Percentiles rank a stretch among this genome's conserved stretches.
Conservation (phyloP, 345 rosid species). For the Eucalyptus microcorys region DNA sequence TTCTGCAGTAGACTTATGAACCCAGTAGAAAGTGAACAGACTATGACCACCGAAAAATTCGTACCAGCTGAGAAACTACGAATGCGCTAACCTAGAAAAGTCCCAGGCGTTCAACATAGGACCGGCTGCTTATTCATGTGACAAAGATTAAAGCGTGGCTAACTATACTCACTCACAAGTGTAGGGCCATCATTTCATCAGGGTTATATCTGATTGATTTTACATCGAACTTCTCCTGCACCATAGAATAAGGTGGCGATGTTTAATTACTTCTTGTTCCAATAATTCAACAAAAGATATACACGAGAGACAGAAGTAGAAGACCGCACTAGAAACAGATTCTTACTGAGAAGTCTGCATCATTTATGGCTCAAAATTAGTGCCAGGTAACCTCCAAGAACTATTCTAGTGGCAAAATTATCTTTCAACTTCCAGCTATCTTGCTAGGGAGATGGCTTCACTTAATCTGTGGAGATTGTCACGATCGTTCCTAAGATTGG, state of each 20-base stretch:
- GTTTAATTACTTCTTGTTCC: background rate
- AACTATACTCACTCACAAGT: constrained; percentile 74
- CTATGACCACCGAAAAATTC: background rate
- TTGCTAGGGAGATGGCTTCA: constrained; percentile 79
- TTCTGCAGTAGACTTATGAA: background rate
- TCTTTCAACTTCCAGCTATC: constrained; percentile 85
- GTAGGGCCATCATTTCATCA: constrained; percentile 59
- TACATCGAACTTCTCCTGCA: constrained; percentile 50
- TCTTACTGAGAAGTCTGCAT: constrained; percentile 20
- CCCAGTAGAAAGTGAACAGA: background rate
- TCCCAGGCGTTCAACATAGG: constrained; percentile 65
- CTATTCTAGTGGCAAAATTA: constrained; percentile 63
- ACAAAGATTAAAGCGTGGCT: constrained; percentile 87
- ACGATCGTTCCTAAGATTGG: constrained; percentile 52
- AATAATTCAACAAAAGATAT: background rate
- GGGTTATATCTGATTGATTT: constrained; percentile 12
- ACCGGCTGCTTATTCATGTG: constrained; percentile 80
- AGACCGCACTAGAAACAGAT: background rate
- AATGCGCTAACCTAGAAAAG: constrained; percentile 45
- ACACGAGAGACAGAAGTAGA: background rate
- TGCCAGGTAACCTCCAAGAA: constrained; percentile 70
- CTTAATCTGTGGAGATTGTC: constrained; percentile 76
- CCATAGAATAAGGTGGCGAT: background rate
- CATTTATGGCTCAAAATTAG: background rate
- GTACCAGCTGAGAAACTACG: constrained; percentile 62